Base-by-base conservation (phyloP, 306 rosid species). In the Vigna hirtella region DNA sequence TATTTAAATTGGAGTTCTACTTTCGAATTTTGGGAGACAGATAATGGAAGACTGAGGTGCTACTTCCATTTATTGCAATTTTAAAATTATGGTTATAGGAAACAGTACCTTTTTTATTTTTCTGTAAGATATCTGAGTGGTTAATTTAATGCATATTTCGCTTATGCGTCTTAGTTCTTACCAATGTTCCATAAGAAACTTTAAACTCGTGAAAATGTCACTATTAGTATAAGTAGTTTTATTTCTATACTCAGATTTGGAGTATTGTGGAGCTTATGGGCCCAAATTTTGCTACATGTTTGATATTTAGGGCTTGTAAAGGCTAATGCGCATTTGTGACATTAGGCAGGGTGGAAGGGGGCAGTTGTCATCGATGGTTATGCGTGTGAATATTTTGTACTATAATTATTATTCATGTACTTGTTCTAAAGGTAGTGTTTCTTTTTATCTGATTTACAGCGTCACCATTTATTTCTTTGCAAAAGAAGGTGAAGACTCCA, bases 401-500 rank as follows among this genome's bases (percentile, higher is more conserved):
- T 70, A 36, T 17, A 55, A 34, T 24, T 38, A 42, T 69, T 67
- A 42, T 69, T 67, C 52, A 20, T 83, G 75, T 70, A 32, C 48
- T 38, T 67, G 58, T 55, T 28, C 81, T 80, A 16, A 81, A 9
- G 17, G 58, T 47, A 45, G 32, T 26, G 42, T 79, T 79, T 79
- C 57, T 51, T 56, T 79, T 66, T 57, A 30, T 77, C 69, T 80
- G 57, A 70, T 74, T 73, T 83, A 91, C 91, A 93, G 98, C 90
- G 83, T 93, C 81, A 88, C 89, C 55, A 38, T 93, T 28, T 77
- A 83, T 56, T 93, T 93, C 91, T 91, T 93, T 68, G 93, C 91
- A 3, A 93, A 91, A 87, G 97, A 91, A 87, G 91, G 87, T 13
- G 92, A 83, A 63, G 89, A 72, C 64, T 87, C 97, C 69, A 74